These are phyloP conservation scores for Eragrostis curvula DNA, from an alignment of 176 grass and related monocot species.

Conservation along the genomic window DNA sequence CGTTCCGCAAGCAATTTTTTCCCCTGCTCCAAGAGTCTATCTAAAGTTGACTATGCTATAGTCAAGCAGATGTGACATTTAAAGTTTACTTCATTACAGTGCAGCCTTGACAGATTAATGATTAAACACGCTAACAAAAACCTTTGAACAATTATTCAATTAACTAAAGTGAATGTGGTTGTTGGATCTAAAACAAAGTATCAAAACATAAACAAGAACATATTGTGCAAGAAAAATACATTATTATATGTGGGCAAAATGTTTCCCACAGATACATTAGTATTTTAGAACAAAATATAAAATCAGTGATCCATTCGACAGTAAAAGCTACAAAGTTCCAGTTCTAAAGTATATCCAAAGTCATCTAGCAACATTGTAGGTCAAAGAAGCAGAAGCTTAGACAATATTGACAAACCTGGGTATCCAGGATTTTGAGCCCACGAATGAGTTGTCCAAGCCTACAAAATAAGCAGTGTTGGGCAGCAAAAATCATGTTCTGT, in stretches of 20 bases:
- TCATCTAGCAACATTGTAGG: conserved; percentile 25
- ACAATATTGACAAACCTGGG: conserved; percentile 49
- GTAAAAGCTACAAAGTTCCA: conserved; percentile 3
- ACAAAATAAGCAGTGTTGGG: conserved; percentile 35
- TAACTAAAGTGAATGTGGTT: conserved; percentile 8
- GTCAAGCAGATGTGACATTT: not conserved
- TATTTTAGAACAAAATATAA: not conserved
- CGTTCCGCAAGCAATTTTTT: not conserved
- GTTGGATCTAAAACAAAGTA: conserved; percentile 1
- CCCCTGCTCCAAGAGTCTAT: conserved; percentile 16
- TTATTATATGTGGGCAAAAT: not conserved
- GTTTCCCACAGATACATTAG: not conserved
- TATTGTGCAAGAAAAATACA: not conserved
- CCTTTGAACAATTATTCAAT: not conserved
- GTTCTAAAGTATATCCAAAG: not conserved
- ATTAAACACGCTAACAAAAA: not conserved
- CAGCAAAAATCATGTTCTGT: conserved; percentile 22
- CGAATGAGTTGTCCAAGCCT: conserved; percentile 63
- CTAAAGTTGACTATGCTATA: conserved; percentile 24
- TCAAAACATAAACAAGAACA: not conserved
- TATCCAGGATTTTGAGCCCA: conserved; percentile 73
- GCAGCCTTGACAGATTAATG: not conserved
- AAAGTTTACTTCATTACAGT: not conserved
- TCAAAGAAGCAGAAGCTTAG: conserved; percentile 17
- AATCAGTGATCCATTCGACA: not conserved